These are phyloP conservation scores for Rhodosporidiobolus sp. DNA, from an alignment of 768 basidiomycete genomes.

Conservation along the genomic window DNA sequence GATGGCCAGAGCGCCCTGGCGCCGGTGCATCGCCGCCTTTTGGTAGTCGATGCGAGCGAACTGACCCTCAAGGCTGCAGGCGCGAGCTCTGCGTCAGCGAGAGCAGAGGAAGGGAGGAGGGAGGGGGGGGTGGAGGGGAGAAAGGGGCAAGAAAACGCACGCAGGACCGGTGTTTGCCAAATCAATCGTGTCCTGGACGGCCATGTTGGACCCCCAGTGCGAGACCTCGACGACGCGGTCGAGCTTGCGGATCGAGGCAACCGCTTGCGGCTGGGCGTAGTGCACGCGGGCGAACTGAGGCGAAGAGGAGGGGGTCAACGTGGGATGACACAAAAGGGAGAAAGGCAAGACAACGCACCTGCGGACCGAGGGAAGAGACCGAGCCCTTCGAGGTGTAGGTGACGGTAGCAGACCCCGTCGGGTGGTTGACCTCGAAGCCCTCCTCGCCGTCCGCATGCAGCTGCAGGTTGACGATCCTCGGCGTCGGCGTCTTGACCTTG, in stretches of 20 bases:
- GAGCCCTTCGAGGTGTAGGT: conserved; percentile 22
- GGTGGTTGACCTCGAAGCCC: conserved; percentile 14
- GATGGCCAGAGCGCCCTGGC: conserved; percentile 66
- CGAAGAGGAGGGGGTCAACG: not conserved
- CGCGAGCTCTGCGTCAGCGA: conserved; percentile 2
- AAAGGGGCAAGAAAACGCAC: conserved; percentile 68
- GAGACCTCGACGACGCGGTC: conserved; percentile 82
- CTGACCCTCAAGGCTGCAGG: conserved; percentile 78
- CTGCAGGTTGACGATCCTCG: conserved; percentile 5
- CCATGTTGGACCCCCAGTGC: conserved; percentile 94
- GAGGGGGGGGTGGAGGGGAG: not conserved
- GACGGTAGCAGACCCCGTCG: conserved; percentile 18
- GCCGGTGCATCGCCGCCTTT: conserved; percentile 66
- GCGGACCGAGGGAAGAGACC: not conserved
- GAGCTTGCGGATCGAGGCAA: conserved; percentile 70
- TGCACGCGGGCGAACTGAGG: conserved; percentile 56
- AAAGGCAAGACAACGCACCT: conserved; percentile 7
- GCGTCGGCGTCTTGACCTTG: conserved; percentile 38
- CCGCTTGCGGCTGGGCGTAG: conserved; percentile 76
- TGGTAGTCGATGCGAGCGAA: conserved; percentile 91
- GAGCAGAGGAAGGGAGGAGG: no score
- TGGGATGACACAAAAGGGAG: not conserved
- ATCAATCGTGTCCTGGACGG: conserved; percentile 80
- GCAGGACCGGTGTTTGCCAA: conserved; percentile 85
- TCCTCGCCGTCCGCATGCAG: conserved; percentile 1